Base-by-base conservation (phyloP, 179 eudicot genomes). In the Drosera spatulata region DNA sequence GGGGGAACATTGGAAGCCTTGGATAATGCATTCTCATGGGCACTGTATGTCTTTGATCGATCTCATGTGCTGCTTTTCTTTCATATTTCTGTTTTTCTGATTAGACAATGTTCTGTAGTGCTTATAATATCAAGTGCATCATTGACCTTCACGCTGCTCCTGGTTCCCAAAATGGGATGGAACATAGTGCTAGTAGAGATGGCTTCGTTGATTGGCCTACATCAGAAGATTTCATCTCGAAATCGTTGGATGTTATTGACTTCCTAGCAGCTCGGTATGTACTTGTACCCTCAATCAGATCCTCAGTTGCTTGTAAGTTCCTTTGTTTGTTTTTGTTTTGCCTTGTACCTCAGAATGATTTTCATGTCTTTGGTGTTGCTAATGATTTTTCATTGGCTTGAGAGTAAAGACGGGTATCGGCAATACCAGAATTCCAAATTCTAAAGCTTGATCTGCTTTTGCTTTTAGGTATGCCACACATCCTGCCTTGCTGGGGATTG, bases 91-190 rank as follows among this genome's bases (percentile, higher is more conserved):
- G 33, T 22, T 22, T 22, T 22, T 22, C 33, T 22, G 33, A 22
- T 22, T 22, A 22, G 33, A 22, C 33, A 22, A 22, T 22, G 33
- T 22, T 22, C 33, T n/a, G 33, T 22, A 22, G 33, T 22, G 70
- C 66, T 56, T 80, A 72, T 56, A 50, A 60, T 73, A 83, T 88
- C 62, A 85, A 83, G 82, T 86, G 90, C 79, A 88, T 88, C 22
- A 77, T 88, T 49, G 96, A 88, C 60, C 94, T 88, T 39, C 96
- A 85, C 67, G 90, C 90, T 47, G 96, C 90, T 62, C 87, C 90
- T 2, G 90, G 90, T 46, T 88, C 94, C 44, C 96, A 88, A 73
- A 88, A 88, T 63, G 96, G 96, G 48, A 78, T 74, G 84, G 90
- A 88, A 67, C 96, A 88, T 67, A 86, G 94, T 61, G 78, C 87